A percentile compares a stretch with the other conserved stretches of the same genome.
These are phyloP conservation scores for Syncephalastrum racemosum DNA, from an alignment of 371 early-diverging fungal species.

Conservation along the genomic window DNA sequence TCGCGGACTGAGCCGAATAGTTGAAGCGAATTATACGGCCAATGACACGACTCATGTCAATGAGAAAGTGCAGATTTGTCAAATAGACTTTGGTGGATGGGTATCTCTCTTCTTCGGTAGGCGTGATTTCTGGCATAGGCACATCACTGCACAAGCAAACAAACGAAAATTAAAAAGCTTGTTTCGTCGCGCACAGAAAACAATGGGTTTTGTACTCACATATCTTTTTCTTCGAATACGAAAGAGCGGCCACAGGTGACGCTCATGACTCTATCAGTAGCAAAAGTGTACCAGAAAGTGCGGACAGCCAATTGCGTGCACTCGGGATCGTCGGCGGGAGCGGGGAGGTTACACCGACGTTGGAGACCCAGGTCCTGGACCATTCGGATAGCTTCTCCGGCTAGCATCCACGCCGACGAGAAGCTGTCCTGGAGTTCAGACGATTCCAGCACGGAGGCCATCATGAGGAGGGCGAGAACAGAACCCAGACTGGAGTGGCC, in stretches of 20 bases:
- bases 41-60: slow-evolving; percentile 34
- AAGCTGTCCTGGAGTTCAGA: slow-evolving; percentile 19
- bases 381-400: slow-evolving; percentile 44
- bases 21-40: slow-evolving; percentile 42
- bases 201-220: slow-evolving; percentile 20
- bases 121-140: slow-evolving; percentile 16
- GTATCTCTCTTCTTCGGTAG: slow-evolving; percentile 7
- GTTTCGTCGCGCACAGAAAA: neutral
- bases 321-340: slow-evolving; percentile 6
- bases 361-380: slow-evolving; percentile 46
- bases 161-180: neutral
- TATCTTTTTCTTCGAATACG: slow-evolving; percentile 45
- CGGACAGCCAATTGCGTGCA: slow-evolving; percentile 34
- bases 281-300: slow-evolving; percentile 45
- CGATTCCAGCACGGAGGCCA: slow-evolving; percentile 34
- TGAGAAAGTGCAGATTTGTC: slow-evolving; percentile 22
- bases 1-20: slow-evolving; percentile 37
- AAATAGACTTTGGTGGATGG: slow-evolving; percentile 17
- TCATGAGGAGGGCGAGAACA: slow-evolving; percentile 30
- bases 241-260: slow-evolving; percentile 42
- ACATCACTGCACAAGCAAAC: slow-evolving; percentile 21
- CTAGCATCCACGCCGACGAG: slow-evolving; percentile 35
- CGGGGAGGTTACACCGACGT: slow-evolving; percentile 17
- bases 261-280: slow-evolving; percentile 37
- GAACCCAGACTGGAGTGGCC: slow-evolving; percentile 34